Percentiles rank a stretch among this genome's conserved stretches.
Conservation (phyloP, 148 eudicot species). For the Vaccinium myrtillus region DNA sequence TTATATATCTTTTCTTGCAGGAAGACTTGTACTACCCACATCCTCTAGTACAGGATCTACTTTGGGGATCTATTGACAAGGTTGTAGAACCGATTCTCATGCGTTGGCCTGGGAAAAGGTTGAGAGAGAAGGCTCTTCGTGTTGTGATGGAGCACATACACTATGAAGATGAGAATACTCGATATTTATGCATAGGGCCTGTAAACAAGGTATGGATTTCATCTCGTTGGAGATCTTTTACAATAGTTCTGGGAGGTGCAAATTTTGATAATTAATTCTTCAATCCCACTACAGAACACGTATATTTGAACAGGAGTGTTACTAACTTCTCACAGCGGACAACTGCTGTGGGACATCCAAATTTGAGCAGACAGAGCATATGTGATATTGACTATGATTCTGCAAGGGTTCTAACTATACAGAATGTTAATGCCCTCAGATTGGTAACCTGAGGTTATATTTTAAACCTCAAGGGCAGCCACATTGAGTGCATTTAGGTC, state of each 20-base stretch:
- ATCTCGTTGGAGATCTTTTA: background rate
- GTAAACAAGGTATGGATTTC: conserved; percentile 76
- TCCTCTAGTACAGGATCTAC: conserved; percentile 79
- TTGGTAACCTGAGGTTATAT: background rate
- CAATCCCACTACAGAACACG: background rate
- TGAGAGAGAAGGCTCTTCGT: conserved; percentile 83
- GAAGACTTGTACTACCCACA: conserved; percentile 99
- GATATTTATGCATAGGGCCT: conserved; percentile 94
- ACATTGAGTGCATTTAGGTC: background rate
- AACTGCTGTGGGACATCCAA: conserved; percentile 5
- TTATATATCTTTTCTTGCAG: conserved; percentile 36
- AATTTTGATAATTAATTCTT: background rate
- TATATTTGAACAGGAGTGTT: background rate
- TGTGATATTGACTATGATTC: background rate
- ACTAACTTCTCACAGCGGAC: background rate
- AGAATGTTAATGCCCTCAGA: background rate
- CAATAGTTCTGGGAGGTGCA: background rate
- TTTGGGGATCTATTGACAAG: conserved; percentile 85
- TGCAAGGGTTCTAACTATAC: conserved; percentile 1
- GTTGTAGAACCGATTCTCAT: conserved; percentile 73
- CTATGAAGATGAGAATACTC: conserved; percentile 97
- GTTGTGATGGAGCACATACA: conserved; percentile 91
- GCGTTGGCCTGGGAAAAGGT: conserved; percentile 86
- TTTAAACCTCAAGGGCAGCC: background rate
- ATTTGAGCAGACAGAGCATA: background rate